A percentile compares a stretch with the other conserved stretches of the same genome.
These are phyloP conservation scores for Zea mays DNA, from an alignment of 176 grass and related monocot species.

Conservation along the genomic window Zm-B73-REFERENCE-NAM-5.0 NC_050099.1:18446001-18446500, in stretches of 20 bases:
- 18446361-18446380: slow-evolving; percentile 79
- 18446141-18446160: neutral
- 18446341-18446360: slow-evolving; percentile 81
- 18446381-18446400: slow-evolving; percentile 97
- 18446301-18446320: neutral
- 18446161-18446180: neutral
- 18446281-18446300: neutral
- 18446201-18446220: neutral
- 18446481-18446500: slow-evolving; percentile 75
- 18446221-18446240: slow-evolving; percentile 1
- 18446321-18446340: slow-evolving; percentile 3
- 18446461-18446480: slow-evolving; percentile 66
- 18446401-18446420: slow-evolving; percentile 93
- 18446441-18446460: slow-evolving; percentile 82
- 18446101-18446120: neutral
- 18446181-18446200: neutral
- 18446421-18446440: slow-evolving; percentile 92
- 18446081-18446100: neutral
- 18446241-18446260: neutral
- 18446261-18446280: neutral
- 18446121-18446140: neutral
- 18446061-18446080: neutral
- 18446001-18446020: neutral
- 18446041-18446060: neutral
- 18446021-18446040: neutral